Evolutionary conservation across 306 rosid genomes (phyloP).

Genomic region (Lathyrus sativus): DNA sequence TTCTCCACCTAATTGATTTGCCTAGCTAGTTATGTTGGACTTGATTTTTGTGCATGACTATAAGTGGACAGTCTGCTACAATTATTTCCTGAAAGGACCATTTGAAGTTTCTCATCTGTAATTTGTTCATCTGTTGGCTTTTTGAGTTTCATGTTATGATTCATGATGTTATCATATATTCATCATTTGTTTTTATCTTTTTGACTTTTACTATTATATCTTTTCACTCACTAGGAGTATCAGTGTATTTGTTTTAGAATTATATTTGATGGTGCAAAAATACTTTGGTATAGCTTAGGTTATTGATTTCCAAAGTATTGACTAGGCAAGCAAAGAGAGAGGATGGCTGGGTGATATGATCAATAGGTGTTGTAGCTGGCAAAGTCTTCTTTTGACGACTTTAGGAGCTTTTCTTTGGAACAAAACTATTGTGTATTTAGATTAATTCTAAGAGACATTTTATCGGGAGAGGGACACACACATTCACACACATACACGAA

Average conservation of each 20-base stretch:
- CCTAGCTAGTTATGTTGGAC: constrained; percentile 25
- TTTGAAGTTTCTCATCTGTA: constrained; percentile 27
- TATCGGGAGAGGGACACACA: not conserved
- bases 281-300: not conserved
- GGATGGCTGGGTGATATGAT: constrained; percentile 12
- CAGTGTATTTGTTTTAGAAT: constrained; percentile 4
- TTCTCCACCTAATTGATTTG: constrained; percentile 29
- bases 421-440: not conserved
- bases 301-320: constrained; percentile 22
- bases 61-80: constrained; percentile 20
- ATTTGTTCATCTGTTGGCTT: not conserved
- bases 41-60: constrained; percentile 22
- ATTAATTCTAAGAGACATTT: constrained; percentile 17
- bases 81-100: constrained; percentile 11
- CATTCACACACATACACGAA: not conserved
- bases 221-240: constrained; percentile 8
- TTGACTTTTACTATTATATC: constrained; percentile 1
- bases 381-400: constrained; percentile 28
- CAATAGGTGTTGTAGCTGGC: constrained; percentile 5
- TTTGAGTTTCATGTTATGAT: constrained; percentile 32
- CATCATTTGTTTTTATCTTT: constrained; percentile 26
- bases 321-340: constrained; percentile 26
- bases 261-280: constrained; percentile 29
- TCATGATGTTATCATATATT: constrained; percentile 6
- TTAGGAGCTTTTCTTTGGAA: constrained; percentile 22